Conservation (phyloP, 192 early-diverging fungal species). For the Backusella mclennaniae region DNA sequence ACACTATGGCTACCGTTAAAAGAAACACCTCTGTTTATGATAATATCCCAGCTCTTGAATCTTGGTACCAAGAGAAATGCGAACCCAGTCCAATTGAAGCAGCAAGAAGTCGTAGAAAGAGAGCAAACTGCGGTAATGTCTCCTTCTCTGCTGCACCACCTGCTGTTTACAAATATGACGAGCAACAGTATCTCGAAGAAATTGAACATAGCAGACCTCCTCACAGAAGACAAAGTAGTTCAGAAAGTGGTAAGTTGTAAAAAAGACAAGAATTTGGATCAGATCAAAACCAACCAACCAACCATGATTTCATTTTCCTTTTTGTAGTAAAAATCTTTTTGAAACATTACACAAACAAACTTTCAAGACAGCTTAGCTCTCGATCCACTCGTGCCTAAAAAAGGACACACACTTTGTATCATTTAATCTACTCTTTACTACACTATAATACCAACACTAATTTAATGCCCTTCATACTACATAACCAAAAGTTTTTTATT, state of each 20-base stretch:
- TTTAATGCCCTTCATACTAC: background rate
- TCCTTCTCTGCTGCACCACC: slow-evolving; percentile 2
- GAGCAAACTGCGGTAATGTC: background rate
- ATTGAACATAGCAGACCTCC: background rate
- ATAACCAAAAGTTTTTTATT: background rate
- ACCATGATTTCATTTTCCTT: slow-evolving; percentile 9
- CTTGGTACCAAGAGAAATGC: background rate
- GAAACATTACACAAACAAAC: slow-evolving; percentile 7
- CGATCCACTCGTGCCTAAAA: slow-evolving; percentile 1
- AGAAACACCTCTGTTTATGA: background rate
- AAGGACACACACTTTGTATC: background rate
- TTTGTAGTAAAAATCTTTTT: slow-evolving; percentile 1
- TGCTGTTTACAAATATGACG: background rate
- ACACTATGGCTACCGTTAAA: background rate
- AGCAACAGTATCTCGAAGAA: background rate
- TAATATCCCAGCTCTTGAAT: background rate
- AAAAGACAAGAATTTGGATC: background rate
- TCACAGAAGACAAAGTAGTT: slow-evolving; percentile 3
- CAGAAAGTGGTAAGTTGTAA: background rate
- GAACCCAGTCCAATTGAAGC: background rate
- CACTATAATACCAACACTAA: background rate
- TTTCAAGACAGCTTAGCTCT: slow-evolving; percentile 5
- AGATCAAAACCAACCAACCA: background rate
- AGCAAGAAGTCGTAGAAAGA: background rate
- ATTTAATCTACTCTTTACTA: background rate